Conservation (phyloP, 768 basidiomycete species). For the Hygrocybe punicea region DNA sequence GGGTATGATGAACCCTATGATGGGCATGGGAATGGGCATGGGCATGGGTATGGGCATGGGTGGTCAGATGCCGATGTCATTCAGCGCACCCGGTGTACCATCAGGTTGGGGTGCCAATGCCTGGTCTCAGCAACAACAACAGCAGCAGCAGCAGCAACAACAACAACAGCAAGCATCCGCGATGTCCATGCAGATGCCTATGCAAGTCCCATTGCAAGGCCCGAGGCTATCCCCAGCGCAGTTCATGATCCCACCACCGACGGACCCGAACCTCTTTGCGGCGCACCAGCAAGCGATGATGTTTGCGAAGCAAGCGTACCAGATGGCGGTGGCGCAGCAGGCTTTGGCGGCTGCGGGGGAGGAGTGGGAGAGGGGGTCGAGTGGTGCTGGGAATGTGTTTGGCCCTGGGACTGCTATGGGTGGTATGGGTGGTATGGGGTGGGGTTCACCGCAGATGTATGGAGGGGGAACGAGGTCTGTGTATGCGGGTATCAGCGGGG, state of each 20-base stretch:
- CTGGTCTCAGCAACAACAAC: slow-evolving; percentile 16
- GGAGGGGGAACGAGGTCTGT: slow-evolving; percentile 54
- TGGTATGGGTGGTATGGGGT: slow-evolving; percentile 35
- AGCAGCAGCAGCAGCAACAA: neutral
- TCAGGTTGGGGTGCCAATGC: neutral
- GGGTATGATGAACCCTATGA: slow-evolving; percentile 46
- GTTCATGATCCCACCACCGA: slow-evolving; percentile 38
- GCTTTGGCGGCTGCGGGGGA: slow-evolving; percentile 86
- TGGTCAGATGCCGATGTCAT: slow-evolving; percentile 9
- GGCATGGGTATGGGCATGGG: slow-evolving; percentile 30
- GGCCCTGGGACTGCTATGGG: slow-evolving; percentile 30
- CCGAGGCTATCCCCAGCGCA: slow-evolving; percentile 42
- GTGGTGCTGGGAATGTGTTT: slow-evolving; percentile 45
- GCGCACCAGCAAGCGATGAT: slow-evolving; percentile 89
- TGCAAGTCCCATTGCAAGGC: slow-evolving; percentile 3
- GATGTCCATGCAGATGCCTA: slow-evolving; percentile 6
- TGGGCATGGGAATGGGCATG: slow-evolving; percentile 37
- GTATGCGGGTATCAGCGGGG: slow-evolving; percentile 53
- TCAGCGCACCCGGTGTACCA: neutral
- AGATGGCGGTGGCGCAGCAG: slow-evolving; percentile 86
- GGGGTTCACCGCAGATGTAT: slow-evolving; percentile 40
- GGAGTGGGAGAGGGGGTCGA: slow-evolving; percentile 84
- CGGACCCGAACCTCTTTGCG: slow-evolving; percentile 58
- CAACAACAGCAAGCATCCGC: no score
- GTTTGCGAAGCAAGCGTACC: slow-evolving; percentile 84